Evolutionary conservation across 345 rosid species (phyloP), one percentile per base, ranked within the genome.

Genomic region (Diplotaxis tenuifolia): DNA sequence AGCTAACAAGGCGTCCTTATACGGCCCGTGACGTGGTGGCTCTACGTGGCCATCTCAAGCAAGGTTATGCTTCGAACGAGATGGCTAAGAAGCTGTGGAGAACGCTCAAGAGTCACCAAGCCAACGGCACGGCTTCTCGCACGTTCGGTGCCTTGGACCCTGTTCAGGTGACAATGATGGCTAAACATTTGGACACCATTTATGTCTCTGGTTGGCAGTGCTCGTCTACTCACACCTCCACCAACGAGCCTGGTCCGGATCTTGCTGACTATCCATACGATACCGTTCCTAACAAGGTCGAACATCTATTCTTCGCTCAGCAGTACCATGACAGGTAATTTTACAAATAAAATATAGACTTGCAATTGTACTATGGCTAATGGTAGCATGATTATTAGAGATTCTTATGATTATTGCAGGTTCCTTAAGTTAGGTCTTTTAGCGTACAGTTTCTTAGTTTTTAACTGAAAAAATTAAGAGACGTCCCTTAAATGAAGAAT

Each of bases 141-240:
- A 95, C 99, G 38, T 90, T 95, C 15, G 97, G 97, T 14, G 96
- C 98, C 4, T 91, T 90, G 27, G 97, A 92, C 79, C 96, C 99
- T 4, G 97, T 92, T 58, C 96, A 95, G 62, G 98, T 95, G 10
- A 61, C 99, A 76, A 92, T 95, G 98, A 95, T 92, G 99, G 97
- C 94, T 72, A 92, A 89, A 77, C 87, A 89, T 83, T 78, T 92
- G 62, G 98, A 92, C 86, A 77, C 87, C 12, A 89, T 92, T 34
- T 92, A 92, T 21, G 96, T 95, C 70, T 95, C 98, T 3, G 99
- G 99, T 22, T 96, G 99, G 98, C 97, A 96, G 71, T 96, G 99
- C 82, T 96, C 97, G 10, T 96, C 99, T n/a, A 96, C 97, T 8
- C 97, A 92, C 80, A 90, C 97, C 19, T 69, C 82, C 61, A 87